Evolutionary conservation across 2,329 filamentous ascomycete species (phyloP).

Genomic region (Fusarium dimerum): DNA sequence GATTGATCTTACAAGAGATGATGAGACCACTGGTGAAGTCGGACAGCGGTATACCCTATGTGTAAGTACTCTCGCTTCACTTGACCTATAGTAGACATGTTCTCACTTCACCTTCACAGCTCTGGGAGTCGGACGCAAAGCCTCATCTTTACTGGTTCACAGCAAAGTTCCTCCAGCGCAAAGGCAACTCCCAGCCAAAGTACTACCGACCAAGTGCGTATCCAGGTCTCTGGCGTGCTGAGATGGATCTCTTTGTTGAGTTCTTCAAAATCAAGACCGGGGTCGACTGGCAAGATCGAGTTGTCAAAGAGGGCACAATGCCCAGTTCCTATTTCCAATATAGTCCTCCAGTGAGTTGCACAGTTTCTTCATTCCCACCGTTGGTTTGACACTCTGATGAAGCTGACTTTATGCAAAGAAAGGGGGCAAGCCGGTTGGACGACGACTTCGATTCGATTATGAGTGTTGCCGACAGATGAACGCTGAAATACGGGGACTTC

Average conservation of each 20-base stretch:
- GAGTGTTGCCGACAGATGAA: constrained; percentile 38
- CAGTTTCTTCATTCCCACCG: background rate
- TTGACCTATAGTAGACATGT: background rate
- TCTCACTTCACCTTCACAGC: constrained; percentile 42
- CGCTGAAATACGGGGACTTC: constrained; percentile 30
- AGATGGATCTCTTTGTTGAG: constrained; percentile 52
- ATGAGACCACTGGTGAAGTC: constrained; percentile 41
- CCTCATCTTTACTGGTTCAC: constrained; percentile 64
- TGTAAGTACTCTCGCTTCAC: constrained; percentile 45
- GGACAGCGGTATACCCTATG: constrained; percentile 62
- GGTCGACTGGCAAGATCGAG: constrained; percentile 59
- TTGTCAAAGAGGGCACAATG: constrained; percentile 37
- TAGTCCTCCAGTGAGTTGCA: constrained; percentile 44
- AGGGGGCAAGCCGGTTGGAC: constrained; percentile 41
- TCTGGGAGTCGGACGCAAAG: constrained; percentile 64
- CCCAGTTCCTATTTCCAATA: constrained; percentile 44
- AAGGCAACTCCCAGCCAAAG: constrained; percentile 36
- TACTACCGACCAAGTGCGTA: constrained; percentile 42
- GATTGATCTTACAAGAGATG: constrained; percentile 59
- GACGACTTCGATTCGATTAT: constrained; percentile 33
- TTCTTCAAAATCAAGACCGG: constrained; percentile 62
- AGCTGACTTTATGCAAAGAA: constrained; percentile 24
- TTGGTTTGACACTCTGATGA: background rate
- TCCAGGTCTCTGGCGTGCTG: constrained; percentile 41
- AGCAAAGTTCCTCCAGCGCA: constrained; percentile 49